phyloP scores from a whole-genome alignment of 495 filamentous ascomycete species.

The Copromyces sp. region DNA sequence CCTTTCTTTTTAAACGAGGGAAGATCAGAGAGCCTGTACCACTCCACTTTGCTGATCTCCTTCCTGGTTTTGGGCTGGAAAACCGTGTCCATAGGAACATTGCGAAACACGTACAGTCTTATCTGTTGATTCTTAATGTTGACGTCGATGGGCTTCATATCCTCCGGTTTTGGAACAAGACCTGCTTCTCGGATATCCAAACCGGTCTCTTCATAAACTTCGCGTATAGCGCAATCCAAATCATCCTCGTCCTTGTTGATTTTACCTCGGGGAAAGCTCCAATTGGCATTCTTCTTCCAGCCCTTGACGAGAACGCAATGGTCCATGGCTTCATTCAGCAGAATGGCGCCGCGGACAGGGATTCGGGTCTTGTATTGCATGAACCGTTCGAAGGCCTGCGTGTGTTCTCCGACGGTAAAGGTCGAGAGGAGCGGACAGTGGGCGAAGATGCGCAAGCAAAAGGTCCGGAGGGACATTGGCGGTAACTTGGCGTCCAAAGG shows the following conservation, averaged over 20 bases:
- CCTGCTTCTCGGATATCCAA: slow-evolving; percentile 68
- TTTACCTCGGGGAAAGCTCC: slow-evolving; percentile 95
- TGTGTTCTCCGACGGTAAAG: slow-evolving; percentile 66
- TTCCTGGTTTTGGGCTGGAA: slow-evolving; percentile 89
- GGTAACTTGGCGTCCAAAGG: slow-evolving; percentile 78
- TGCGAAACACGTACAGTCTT: slow-evolving; percentile 78
- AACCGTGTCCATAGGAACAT: slow-evolving; percentile 70
- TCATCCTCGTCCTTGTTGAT: slow-evolving; percentile 96
- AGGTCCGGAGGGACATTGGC: slow-evolving; percentile 68
- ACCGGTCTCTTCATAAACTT: slow-evolving; percentile 93
- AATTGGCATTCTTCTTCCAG: slow-evolving; percentile 92
- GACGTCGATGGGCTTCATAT: slow-evolving; percentile 72
- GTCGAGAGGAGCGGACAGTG: slow-evolving; percentile 81
- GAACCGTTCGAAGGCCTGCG: slow-evolving; percentile 78
- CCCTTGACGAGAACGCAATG: slow-evolving; percentile 86
- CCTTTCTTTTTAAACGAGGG: slow-evolving; percentile 58
- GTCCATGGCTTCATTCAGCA: slow-evolving; percentile 88
- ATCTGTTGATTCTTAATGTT: slow-evolving; percentile 89
- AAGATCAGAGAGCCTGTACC: slow-evolving; percentile 82
- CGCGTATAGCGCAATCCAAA: slow-evolving; percentile 80
- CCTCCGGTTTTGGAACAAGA: slow-evolving; percentile 55
- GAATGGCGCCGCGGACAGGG: slow-evolving; percentile 84
- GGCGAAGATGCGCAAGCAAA: slow-evolving; percentile 80
- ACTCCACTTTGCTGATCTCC: slow-evolving; percentile 92
- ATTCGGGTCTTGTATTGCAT: slow-evolving; percentile 87